A percentile compares a stretch with the other conserved stretches of the same genome.
Evolutionary conservation across 805 yeast species (phyloP).

Genomic region (Suhomyces xylopsoci): DNA sequence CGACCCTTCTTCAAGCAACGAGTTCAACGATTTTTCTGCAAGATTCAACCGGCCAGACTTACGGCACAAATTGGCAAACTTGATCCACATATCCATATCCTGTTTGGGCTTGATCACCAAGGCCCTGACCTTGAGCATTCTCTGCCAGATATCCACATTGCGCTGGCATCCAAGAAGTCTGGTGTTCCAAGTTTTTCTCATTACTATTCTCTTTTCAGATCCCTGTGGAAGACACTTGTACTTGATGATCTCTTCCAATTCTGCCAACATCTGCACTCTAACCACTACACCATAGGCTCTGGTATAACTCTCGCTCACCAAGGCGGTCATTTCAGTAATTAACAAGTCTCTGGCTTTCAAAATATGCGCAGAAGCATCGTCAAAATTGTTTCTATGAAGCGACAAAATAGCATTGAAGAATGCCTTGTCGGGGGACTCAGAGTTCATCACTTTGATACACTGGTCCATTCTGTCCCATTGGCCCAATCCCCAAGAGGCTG

Average conservation of each 20-base stretch:
- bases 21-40: constrained; percentile 87
- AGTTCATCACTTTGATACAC: constrained; percentile 84
- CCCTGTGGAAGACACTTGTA: constrained; percentile 83
- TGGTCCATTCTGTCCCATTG: constrained; percentile 97
- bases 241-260: constrained; percentile 87
- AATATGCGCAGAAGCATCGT: constrained; percentile 75
- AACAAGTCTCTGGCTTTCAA: constrained; percentile 81
- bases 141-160: constrained; percentile 98
- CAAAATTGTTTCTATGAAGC: constrained; percentile 82
- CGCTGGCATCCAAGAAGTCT: constrained; percentile 91
- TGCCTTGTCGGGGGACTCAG: constrained; percentile 90
- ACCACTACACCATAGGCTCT: constrained; percentile 97
- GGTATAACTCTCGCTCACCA: constrained; percentile 92
- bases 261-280: constrained; percentile 95
- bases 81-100: constrained; percentile 97
- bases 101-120: constrained; percentile 92
- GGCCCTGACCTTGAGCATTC: constrained; percentile 89
- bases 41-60: constrained; percentile 89
- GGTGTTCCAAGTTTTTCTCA: constrained; percentile 92
- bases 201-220: constrained; percentile 71
- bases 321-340: constrained; percentile 89
- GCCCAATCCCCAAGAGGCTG: constrained; percentile 97
- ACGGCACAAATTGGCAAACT: constrained; percentile 93
- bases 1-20: constrained; percentile 71
- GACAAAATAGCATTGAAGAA: constrained; percentile 89